Conservation (phyloP, 2,329 filamentous ascomycete genomes). For the Incumbomyces delicatus region DNA sequence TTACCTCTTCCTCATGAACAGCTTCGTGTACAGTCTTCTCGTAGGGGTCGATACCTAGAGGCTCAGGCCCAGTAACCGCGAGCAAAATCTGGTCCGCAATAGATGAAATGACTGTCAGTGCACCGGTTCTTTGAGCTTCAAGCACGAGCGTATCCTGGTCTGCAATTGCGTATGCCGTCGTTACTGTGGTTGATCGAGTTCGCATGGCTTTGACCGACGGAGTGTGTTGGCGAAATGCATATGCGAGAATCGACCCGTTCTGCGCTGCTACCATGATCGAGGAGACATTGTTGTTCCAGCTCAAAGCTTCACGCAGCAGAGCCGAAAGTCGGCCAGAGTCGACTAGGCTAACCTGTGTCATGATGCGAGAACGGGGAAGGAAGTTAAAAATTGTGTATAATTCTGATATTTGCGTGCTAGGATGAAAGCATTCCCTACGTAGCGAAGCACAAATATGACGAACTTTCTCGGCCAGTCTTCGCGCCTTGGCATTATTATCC, state of each 20-base stretch:
- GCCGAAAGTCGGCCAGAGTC: conserved; percentile 18
- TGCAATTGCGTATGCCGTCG: conserved; percentile 20
- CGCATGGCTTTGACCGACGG: conserved; percentile 20
- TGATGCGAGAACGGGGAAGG: neutral
- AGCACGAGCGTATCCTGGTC: conserved; percentile 19
- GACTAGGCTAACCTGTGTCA: conserved; percentile 18
- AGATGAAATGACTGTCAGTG: conserved; percentile 18
- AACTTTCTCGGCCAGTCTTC: too few relatives aligned
- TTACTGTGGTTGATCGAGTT: conserved; percentile 21
- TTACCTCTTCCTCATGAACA: neutral
- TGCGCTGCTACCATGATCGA: conserved; percentile 20
- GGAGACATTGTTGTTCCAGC: conserved; percentile 18
- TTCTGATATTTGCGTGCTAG: neutral
- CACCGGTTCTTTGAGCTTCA: conserved; percentile 19
- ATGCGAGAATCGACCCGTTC: conserved; percentile 21
- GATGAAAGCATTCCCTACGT: too few relatives aligned
- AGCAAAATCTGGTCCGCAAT: conserved; percentile 20
- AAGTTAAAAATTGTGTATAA: neutral
- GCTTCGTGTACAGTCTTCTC: conserved; percentile 6
- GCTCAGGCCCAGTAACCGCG: conserved; percentile 19
- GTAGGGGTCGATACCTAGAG: conserved; percentile 7
- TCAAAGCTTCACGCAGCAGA: conserved; percentile 17
- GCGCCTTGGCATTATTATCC: too few relatives aligned
- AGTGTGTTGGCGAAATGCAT: conserved; percentile 15
- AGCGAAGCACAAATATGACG: too few relatives aligned